Evolutionary conservation across 352 stramenopile species (phyloP).

Genomic region (Aphanomyces invadans): DNA sequence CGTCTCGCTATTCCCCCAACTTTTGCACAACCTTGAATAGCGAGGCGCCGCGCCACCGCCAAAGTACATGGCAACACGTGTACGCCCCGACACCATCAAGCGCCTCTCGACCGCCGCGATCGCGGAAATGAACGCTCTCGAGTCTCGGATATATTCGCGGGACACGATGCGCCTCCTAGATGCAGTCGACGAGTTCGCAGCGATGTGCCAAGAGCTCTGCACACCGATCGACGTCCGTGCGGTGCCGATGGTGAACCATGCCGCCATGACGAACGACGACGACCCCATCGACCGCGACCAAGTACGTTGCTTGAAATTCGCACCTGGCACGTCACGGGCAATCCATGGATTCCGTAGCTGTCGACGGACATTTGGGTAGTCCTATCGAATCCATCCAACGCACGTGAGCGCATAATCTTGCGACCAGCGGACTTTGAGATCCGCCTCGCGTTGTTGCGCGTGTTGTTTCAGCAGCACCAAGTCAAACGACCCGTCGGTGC

Average conservation of each 20-base stretch:
- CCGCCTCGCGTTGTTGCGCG: slow-evolving; percentile 2
- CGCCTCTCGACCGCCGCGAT: background rate
- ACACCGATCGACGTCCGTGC: background rate
- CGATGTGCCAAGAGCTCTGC: slow-evolving; percentile 8
- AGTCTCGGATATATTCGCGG: slow-evolving; percentile 9
- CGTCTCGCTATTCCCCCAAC: background rate
- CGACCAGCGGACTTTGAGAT: slow-evolving; percentile 11
- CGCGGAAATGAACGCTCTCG: slow-evolving; percentile 21
- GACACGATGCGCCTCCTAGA: slow-evolving; percentile 15
- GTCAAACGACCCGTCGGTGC: background rate
- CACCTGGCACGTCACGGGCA: background rate
- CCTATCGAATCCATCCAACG: background rate
- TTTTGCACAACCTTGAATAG: background rate
- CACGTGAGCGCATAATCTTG: slow-evolving; percentile 13
- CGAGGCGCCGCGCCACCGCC: background rate
- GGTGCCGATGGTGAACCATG: slow-evolving; percentile 16
- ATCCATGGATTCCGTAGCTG: background rate
- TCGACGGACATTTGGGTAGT: slow-evolving; percentile 22
- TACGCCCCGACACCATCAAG: slow-evolving; percentile 15
- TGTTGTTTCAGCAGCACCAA: background rate
- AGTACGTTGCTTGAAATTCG: background rate
- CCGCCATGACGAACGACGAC: slow-evolving; percentile 1
- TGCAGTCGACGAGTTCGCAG: slow-evolving; percentile 1
- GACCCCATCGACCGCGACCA: slow-evolving; percentile 13
- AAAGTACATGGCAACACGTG: background rate